Conservation (phyloP, 371 early-diverging fungal species). For the Lichtheimia ornata region DNA sequence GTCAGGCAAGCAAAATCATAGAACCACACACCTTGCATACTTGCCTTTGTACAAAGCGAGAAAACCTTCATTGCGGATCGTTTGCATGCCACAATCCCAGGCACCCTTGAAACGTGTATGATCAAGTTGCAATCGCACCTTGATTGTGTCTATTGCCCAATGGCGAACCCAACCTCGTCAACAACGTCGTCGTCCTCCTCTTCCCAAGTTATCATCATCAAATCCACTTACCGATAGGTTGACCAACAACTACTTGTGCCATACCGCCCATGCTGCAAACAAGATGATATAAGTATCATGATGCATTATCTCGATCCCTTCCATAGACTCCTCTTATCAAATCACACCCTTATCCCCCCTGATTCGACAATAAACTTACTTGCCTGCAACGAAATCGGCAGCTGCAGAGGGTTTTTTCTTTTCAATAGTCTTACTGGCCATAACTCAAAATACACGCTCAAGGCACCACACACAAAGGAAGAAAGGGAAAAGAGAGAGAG, state of each 20-base stretch:
- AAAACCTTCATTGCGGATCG: constrained; percentile 65
- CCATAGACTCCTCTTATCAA: background rate
- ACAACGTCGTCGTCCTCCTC: background rate
- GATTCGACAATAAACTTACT: constrained; percentile 27
- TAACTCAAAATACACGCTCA: too few relatives aligned
- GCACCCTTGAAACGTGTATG: constrained; percentile 67
- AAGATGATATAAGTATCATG: background rate
- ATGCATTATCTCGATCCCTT: background rate
- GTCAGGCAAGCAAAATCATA: background rate
- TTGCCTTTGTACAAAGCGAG: constrained; percentile 81
- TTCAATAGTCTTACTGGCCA: background rate
- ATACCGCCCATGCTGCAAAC: constrained; percentile 34
- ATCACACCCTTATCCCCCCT: too few relatives aligned
- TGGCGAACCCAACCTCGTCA: constrained; percentile 50
- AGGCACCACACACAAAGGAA: too few relatives aligned
- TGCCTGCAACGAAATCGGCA: constrained; percentile 53
- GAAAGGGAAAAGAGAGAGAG: background rate
- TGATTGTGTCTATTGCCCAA: constrained; percentile 69
- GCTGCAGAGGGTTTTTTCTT: constrained; percentile 26
- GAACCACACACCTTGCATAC: background rate
- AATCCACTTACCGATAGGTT: constrained; percentile 22
- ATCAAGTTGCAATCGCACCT: constrained; percentile 66
- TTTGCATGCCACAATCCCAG: constrained; percentile 69
- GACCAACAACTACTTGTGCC: constrained; percentile 50
- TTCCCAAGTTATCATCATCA: background rate